phyloP scores from a whole-genome alignment of 352 stramenopile species.

The Plasmopara halstedii region DNA sequence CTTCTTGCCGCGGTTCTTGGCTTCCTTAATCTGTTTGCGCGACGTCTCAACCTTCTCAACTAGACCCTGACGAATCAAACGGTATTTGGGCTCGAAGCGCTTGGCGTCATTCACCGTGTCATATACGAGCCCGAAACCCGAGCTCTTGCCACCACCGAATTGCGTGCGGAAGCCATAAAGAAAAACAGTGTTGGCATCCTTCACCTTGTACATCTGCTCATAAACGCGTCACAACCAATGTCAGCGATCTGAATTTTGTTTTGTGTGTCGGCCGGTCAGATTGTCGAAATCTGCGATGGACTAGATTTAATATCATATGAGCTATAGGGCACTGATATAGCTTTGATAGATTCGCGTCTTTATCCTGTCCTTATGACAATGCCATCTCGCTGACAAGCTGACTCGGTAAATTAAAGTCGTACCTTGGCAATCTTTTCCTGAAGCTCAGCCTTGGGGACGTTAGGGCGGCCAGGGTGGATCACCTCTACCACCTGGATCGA shows the following conservation, averaged over 20 bases:
- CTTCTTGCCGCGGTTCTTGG: conserved; percentile 99
- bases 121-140: conserved; percentile 98
- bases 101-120: conserved; percentile 96
- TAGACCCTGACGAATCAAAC: conserved; percentile 89
- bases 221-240: conserved; percentile 2
- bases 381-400: neutral
- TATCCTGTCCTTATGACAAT: conserved; percentile 1
- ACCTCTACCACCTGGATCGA: conserved; percentile 93
- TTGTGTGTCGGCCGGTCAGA: conserved; percentile 8
- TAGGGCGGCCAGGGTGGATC: conserved; percentile 95
- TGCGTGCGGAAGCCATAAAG: conserved; percentile 97
- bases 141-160: conserved; percentile 97
- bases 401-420: conserved; percentile 9
- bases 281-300: conserved; percentile 7
- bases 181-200: conserved; percentile 93
- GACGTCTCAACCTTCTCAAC: conserved; percentile 95
- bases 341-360: neutral
- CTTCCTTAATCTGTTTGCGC: conserved; percentile 99
- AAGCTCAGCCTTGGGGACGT: conserved; percentile 96
- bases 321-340: neutral
- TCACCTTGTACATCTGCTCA: conserved; percentile 92
- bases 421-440: conserved; percentile 97
- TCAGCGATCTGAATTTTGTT: conserved; percentile 7
- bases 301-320: neutral
- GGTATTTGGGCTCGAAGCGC: conserved; percentile 99